Conservation (phyloP, 1,284 basidiomycete genomes). For the Trichosporon faecale region DNA sequence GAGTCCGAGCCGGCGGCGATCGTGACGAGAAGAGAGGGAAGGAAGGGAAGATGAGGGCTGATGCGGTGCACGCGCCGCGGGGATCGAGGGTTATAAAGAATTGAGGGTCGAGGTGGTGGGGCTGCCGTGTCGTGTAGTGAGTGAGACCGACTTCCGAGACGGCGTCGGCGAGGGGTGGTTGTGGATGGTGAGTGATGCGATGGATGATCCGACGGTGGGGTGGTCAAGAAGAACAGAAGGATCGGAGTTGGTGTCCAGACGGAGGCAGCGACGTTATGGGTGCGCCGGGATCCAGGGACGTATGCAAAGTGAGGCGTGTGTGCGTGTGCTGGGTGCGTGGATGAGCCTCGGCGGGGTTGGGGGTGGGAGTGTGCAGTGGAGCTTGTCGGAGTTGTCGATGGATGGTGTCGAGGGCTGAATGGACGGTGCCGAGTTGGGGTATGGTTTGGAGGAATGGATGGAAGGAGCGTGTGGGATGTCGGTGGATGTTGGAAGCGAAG, state of each 20-base stretch:
- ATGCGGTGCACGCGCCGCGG: conserved; percentile 4
- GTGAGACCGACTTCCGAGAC: not conserved
- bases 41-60: not conserved
- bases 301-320: not conserved
- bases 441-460: not conserved
- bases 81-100: not conserved
- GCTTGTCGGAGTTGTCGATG: not conserved
- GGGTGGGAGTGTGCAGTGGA: not conserved
- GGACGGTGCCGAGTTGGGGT: not conserved
- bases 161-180: not conserved
- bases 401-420: not conserved
- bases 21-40: not conserved
- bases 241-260: not conserved
- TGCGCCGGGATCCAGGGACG: not conserved
- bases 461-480: not conserved
- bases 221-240: not conserved
- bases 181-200: not conserved
- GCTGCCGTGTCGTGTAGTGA: not conserved
- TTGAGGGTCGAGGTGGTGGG: not conserved
- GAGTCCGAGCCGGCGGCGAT: conserved; percentile 8
- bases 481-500: not conserved
- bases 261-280: not conserved
- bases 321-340: not conserved
- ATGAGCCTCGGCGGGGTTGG: not conserved
- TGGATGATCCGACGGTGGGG: not conserved